These are phyloP conservation scores for Irpex sp. DNA, from an alignment of 1,284 basidiomycete genomes.

Conservation along the genomic window DNA sequence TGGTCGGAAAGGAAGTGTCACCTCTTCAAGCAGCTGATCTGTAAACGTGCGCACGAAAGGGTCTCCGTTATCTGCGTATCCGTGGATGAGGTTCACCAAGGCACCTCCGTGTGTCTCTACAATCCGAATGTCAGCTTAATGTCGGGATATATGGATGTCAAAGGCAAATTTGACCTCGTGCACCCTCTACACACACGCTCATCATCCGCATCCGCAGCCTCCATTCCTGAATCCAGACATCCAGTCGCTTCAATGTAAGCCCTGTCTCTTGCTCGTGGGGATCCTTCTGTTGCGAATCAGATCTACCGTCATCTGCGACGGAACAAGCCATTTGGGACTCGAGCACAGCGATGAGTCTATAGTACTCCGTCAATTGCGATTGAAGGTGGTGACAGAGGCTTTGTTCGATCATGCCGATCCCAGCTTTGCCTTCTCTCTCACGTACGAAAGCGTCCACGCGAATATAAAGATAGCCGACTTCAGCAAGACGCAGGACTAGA, in stretches of 20 bases:
- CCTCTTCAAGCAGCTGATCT: slow-evolving; percentile 89
- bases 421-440: slow-evolving; percentile 54
- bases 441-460: slow-evolving; percentile 79
- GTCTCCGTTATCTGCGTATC: slow-evolving; percentile 95
- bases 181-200: slow-evolving; percentile 90
- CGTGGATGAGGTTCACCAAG: slow-evolving; percentile 92
- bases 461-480: slow-evolving; percentile 92
- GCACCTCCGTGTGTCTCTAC: slow-evolving; percentile 83
- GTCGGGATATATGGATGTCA: neutral
- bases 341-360: slow-evolving; percentile 86
- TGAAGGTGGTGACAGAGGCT: slow-evolving; percentile 94
- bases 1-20: slow-evolving; percentile 20
- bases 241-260: slow-evolving; percentile 82
- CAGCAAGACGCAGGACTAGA: slow-evolving; percentile 84
- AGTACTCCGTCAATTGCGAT: slow-evolving; percentile 91
- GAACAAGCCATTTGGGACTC: slow-evolving; percentile 79
- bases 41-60: slow-evolving; percentile 94
- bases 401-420: slow-evolving; percentile 89
- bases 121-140: slow-evolving; percentile 5
- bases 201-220: slow-evolving; percentile 93
- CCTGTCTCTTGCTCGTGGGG: slow-evolving; percentile 52
- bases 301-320: slow-evolving; percentile 9
- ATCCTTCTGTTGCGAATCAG: neutral
- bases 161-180: slow-evolving; percentile 54
- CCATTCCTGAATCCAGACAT: slow-evolving; percentile 97